phyloP scores from a whole-genome alignment of 805 yeast species.

The Pichia heedii region DNA sequence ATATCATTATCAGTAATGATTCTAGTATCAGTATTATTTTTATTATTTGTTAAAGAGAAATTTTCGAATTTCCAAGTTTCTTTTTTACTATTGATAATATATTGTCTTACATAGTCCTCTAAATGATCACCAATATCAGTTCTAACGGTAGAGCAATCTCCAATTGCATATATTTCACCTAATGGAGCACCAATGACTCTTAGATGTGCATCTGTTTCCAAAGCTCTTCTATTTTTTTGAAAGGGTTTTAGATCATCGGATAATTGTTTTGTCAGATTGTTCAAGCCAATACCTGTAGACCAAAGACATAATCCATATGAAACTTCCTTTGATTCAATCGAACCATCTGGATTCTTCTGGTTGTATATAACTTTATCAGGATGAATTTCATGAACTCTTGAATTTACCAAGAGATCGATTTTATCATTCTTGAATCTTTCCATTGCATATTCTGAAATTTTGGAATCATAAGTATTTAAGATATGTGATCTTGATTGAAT shows the following conservation, averaged over 20 bases:
- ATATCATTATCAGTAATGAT: conserved; percentile 45
- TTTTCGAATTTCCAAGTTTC: conserved; percentile 42
- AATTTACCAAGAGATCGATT: conserved; percentile 69
- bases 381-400: conserved; percentile 81
- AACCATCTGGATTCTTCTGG: conserved; percentile 36
- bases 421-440: conserved; percentile 57
- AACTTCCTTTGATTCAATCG: conserved; percentile 35
- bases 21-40: not conserved
- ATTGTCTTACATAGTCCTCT: conserved; percentile 93
- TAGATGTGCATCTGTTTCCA: conserved; percentile 66
- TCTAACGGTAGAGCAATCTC: conserved; percentile 59
- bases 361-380: conserved; percentile 52
- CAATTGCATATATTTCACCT: conserved; percentile 64
- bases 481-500: conserved; percentile 91
- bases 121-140: conserved; percentile 62
- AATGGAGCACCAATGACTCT: conserved; percentile 60
- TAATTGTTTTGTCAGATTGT: conserved; percentile 50
- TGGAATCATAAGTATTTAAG: conserved; percentile 60
- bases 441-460: conserved; percentile 69
- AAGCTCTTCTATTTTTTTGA: conserved; percentile 60
- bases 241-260: conserved; percentile 36
- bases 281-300: conserved; percentile 70
- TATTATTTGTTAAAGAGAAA: not conserved
- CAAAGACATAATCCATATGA: conserved; percentile 65
- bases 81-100: conserved; percentile 68